Base-by-base conservation (phyloP, 2,329 filamentous ascomycete genomes). In the Fusarium sp. region DNA sequence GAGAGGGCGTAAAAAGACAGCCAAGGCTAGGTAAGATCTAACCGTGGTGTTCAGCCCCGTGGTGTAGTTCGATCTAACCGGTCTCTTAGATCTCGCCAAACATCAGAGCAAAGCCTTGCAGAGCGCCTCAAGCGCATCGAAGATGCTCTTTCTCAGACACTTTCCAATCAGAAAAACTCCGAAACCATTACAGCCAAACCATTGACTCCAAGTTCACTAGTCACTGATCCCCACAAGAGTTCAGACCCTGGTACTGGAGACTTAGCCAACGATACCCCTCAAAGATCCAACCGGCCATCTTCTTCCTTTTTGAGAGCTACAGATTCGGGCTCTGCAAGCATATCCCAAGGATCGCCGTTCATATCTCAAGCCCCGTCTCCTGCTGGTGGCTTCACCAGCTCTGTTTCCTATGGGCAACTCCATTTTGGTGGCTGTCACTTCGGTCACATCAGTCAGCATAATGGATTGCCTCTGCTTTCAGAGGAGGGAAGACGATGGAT, bases 371-470 rank as follows among this genome's bases (percentile, higher is more conserved):
- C 38, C 5, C 35, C 62, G 14, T 65, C 70, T 9, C 62, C 73
- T 31, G 20, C 53, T 3, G 38, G 52, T 3, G 38, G 55, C n/a
- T 57, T 71, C 15, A 65, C 66, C 14, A 60, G 56, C 39, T 42
- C 53, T 5, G 67, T 73, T 20, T 71, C 75, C 2, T 77, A 72
- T 31, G 75, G 75, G 0, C 75, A 77, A 39, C 68, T 77, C 17
- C 73, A 77, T 47, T 77, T 68, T 25, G 72, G 58, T 31, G 75
- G 75, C 8, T 68, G 54, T 17, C 72, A 76, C 29, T 68, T 77
- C 12, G 75, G 75, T 11, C 70, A 74, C n/a, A 62, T 77, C 58
- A 77, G 70, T 12, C 71, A 65, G 14, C 72, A 76, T 22, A 77
- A 75, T 49, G 75, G 75, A 45, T 62, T 77, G 46, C 75, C 75